These are phyloP conservation scores for Curvularia sp. DNA, from an alignment of 2,329 filamentous ascomycete genomes.

Conservation along the genomic window DNA sequence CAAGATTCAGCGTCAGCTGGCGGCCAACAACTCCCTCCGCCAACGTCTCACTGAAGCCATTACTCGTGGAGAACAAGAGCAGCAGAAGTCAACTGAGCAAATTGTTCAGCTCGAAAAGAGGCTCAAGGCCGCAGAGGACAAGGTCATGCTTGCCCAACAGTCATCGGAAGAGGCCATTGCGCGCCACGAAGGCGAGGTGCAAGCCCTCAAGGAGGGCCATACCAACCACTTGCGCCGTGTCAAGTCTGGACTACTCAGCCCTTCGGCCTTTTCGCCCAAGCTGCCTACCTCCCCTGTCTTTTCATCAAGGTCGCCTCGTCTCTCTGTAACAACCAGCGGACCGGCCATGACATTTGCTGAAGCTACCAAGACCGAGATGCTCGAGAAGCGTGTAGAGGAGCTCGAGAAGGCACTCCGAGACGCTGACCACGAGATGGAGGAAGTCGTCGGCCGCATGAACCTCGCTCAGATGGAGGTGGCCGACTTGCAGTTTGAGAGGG, in stretches of 20 bases:
- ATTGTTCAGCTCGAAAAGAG: conserved; percentile 84
- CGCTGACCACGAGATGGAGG: conserved; percentile 82
- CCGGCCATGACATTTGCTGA: conserved; percentile 67
- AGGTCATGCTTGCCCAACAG: conserved; percentile 81
- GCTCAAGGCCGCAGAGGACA: conserved; percentile 82
- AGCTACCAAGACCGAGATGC: conserved; percentile 73
- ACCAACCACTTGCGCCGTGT: conserved; percentile 78
- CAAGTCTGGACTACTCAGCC: conserved; percentile 59
- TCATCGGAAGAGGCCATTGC: conserved; percentile 83
- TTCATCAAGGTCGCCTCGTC: conserved; percentile 63
- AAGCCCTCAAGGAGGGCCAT: conserved; percentile 76
- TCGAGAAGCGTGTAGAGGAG: conserved; percentile 81
- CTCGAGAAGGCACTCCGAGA: conserved; percentile 81
- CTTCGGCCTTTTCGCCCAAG: conserved; percentile 62
- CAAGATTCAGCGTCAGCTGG: conserved; percentile 80
- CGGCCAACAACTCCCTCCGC: conserved; percentile 77
- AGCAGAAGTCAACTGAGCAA: conserved; percentile 77
- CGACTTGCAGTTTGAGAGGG: conserved; percentile 75
- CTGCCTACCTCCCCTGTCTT: conserved; percentile 70
- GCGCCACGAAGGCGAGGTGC: conserved; percentile 85
- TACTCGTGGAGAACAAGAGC: conserved; percentile 81
- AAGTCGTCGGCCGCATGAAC: conserved; percentile 83
- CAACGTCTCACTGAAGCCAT: conserved; percentile 80
- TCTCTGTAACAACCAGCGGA: conserved; percentile 68
- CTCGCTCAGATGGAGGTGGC: conserved; percentile 82